Conservation (phyloP, 1,284 basidiomycete species). For the Cryptococcus jaspeensis region DNA sequence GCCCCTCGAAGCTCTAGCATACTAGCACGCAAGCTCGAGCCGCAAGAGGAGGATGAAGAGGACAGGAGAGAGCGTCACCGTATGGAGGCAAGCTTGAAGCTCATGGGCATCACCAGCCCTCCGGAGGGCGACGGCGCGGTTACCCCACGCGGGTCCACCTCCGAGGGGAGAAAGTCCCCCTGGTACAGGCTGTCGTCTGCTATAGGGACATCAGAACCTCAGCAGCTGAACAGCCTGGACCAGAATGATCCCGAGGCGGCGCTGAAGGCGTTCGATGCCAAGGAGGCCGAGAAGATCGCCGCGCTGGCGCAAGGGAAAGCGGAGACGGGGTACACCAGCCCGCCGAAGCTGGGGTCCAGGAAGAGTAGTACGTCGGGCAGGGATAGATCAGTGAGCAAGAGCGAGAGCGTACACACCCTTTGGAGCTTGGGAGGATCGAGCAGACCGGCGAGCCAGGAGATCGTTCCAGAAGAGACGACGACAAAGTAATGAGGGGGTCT, state of each 20-base stretch:
- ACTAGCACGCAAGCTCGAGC: constrained; percentile 39
- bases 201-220: constrained; percentile 1
- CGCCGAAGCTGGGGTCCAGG: constrained; percentile 18
- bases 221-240: not conserved
- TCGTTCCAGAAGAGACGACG: constrained; percentile 4
- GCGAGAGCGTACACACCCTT: constrained; percentile 27
- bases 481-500: not conserved
- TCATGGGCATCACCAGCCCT: constrained; percentile 69
- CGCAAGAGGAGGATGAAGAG: constrained; percentile 84
- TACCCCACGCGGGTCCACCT: not conserved
- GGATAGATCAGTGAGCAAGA: constrained; percentile 17
- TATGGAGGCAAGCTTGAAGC: constrained; percentile 80
- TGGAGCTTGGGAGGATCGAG: constrained; percentile 28
- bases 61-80: constrained; percentile 79
- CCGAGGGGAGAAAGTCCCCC: constrained; percentile 3
- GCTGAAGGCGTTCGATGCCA: constrained; percentile 34
- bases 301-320: constrained; percentile 30
- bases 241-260: constrained; percentile 16
- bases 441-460: constrained; percentile 22
- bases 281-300: constrained; percentile 31
- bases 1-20: not conserved
- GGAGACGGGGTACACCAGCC: constrained; percentile 29
- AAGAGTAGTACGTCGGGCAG: constrained; percentile 7
- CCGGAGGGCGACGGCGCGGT: not conserved
- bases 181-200: constrained; percentile 12